Base-by-base conservation (phyloP, 257 asterid genomes). In the Handroanthus guayacan region DNA sequence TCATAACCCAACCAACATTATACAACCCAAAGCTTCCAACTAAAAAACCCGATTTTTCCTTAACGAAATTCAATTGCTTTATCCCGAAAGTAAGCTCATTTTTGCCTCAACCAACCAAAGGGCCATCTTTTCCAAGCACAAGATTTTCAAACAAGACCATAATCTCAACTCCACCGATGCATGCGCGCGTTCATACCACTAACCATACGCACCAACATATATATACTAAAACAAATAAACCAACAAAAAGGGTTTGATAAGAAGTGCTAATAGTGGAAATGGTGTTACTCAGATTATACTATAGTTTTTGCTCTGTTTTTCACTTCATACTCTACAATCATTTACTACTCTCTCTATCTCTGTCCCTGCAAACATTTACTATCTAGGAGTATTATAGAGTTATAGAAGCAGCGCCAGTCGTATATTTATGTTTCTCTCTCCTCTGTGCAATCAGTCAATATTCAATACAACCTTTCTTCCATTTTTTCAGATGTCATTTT, bases 381-480 rank as follows among this genome's bases (percentile, higher is more conserved):
- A 17, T 71, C 55, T 17, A 20, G 69, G 57, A 67, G 72, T 67
- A 66, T 11, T 11, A 48, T 58, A 56, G 71, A 64, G 70, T 65
- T 43, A 25, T 71, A 50, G 66, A 25, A 63, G 16, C 52, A 52
- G 76, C 11, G 38, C 69, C 9, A 69, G 75, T 75, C 66, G 44
- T 39, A 61, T 72, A 25, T 51, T n/a, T 75, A 20, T 57, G 70
- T 62, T 65, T 47, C 56, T 81, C 73, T 83, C 68, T 67, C 61
- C 73, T 76, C 64, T 11, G 64, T 60, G 77, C 67, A 70, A 75
- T 73, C 81, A 85, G 79, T 74, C 83, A 75, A 80, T 75, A 71
- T 74, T 75, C 67, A 78, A 79, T 74, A 56, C 71, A 39, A 72
- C 76, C 80, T 77, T 78, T 75, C 1, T 79, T 25, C 75, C 77